Evolutionary conservation across 2,329 filamentous ascomycete species (phyloP), one percentile per base, ranked within the genome.

Genomic region (Zarea fungicola): DNA sequence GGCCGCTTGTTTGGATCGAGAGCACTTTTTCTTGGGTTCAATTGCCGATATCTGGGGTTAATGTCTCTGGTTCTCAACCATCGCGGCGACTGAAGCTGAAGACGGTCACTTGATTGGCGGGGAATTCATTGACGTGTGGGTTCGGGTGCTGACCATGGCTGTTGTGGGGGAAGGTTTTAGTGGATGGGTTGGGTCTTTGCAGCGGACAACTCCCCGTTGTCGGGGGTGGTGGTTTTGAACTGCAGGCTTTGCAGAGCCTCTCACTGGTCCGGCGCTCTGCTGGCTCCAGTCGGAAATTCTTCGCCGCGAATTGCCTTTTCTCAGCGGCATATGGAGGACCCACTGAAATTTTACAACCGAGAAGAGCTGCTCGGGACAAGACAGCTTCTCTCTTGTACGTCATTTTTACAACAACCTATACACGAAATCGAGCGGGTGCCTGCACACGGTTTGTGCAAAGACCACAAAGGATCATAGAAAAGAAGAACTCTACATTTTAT

Each of bases 81-180:
- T n/a, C n/a, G 7, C 26, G 26, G 26, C 26, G 26, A 29, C 7
- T 13, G 26, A 11, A 19, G 25, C 32, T 19, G 32, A 39, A 37
- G 22, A 28, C 26, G 18, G 36, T 6, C 44, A 16, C 26, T 34
- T 47, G 44, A 47, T 47, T 47, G 44, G 44, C 36, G 44, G 44
- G 26, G 28, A 47, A 39, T 40, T 40, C 26, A 32, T 13, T 13
- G 14, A n/a, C n/a, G n/a, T n/a, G n/a, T n/a, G n/a, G n/a, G n/a
- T n/a, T n/a, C n/a, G n/a, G n/a, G n/a, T 13, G 3, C 44, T 39
- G 23, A 25, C 36, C 18, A 31, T 32, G 28, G 26, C 41, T 42
- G 18, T 22, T 22, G n/a, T n/a, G n/a, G n/a, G n/a, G n/a, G n/a
- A n/a, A n/a, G n/a, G n/a, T 16, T 22, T 8, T 19, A 42, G n/a